These are phyloP conservation scores for Kernera saxatilis DNA, from an alignment of 345 rosid genomes.

Conservation along the genomic window DNA sequence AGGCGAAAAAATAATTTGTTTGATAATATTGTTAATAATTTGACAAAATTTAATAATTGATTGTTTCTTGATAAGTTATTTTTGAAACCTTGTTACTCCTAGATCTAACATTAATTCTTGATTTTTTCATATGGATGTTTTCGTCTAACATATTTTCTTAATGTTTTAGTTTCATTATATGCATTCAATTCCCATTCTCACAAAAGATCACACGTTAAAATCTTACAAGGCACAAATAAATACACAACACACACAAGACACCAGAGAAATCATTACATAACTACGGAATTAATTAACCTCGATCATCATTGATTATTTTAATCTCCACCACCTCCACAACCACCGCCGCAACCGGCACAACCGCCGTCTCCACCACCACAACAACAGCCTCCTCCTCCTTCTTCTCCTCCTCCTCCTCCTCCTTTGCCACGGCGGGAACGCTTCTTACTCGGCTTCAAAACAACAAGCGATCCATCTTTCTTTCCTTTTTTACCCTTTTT, in stretches of 20 bases:
- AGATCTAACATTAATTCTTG: too few species aligned
- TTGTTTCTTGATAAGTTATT: too few species aligned
- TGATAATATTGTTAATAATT: too few species aligned
- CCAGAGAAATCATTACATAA: not conserved
- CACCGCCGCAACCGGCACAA: not conserved
- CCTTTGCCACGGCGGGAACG: not conserved
- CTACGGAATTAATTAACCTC: not conserved
- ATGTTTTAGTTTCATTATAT: too few species aligned
- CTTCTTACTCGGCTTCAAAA: not conserved
- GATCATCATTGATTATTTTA: not conserved
- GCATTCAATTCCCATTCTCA: not conserved
- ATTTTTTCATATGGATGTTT: too few species aligned
- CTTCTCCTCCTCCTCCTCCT: not conserved
- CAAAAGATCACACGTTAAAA: not conserved
- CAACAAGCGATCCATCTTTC: conserved; percentile 1
- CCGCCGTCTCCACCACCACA: not conserved
- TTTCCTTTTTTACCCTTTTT: not conserved
- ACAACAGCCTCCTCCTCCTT: not conserved
- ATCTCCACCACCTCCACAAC: conserved; percentile 17
- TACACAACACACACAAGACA: not conserved
- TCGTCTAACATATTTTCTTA: too few species aligned
- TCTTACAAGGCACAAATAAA: not conserved
- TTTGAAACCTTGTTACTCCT: too few species aligned
- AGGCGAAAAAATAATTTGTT: not conserved
- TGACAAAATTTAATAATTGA: too few species aligned